These are phyloP conservation scores for Hirschioporus abietinus DNA, from an alignment of 768 basidiomycete species.

Conservation along the genomic window DNA sequence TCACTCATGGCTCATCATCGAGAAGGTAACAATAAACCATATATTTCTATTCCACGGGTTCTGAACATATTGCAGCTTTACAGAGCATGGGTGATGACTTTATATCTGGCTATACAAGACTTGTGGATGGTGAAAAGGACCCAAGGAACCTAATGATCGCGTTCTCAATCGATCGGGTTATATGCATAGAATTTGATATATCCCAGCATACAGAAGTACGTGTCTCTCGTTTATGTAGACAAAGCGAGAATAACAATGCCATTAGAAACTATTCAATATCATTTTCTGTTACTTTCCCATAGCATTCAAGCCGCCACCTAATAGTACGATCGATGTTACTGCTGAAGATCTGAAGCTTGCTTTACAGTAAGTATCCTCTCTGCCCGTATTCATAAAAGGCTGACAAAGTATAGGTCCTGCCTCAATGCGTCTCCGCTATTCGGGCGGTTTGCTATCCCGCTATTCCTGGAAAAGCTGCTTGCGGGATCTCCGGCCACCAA, in stretches of 20 bases:
- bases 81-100: slow-evolving; percentile 71
- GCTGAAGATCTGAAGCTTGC: slow-evolving; percentile 76
- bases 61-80: slow-evolving; percentile 40
- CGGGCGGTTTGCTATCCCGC: slow-evolving; percentile 76
- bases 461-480: slow-evolving; percentile 89
- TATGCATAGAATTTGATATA: slow-evolving; percentile 86
- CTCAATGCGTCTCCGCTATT: slow-evolving; percentile 77
- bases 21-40: slow-evolving; percentile 40
- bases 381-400: slow-evolving; percentile 4
- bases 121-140: slow-evolving; percentile 97
- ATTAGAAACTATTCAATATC: slow-evolving; percentile 85
- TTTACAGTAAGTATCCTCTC: slow-evolving; percentile 45
- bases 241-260: background rate
- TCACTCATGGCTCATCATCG: slow-evolving; percentile 66
- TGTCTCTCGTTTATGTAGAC: slow-evolving; percentile 5
- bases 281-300: slow-evolving; percentile 99
- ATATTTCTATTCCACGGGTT: background rate
- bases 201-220: slow-evolving; percentile 70
- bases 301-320: slow-evolving; percentile 88
- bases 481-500: slow-evolving; percentile 80
- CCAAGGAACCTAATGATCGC: slow-evolving; percentile 89
- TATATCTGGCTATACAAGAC: slow-evolving; percentile 61
- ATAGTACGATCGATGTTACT: slow-evolving; percentile 91
- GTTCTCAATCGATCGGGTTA: slow-evolving; percentile 82
- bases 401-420: slow-evolving; percentile 43